These are phyloP conservation scores for Trametes gibbosa DNA, from an alignment of 768 basidiomycete genomes.

Conservation along the genomic window DNA sequence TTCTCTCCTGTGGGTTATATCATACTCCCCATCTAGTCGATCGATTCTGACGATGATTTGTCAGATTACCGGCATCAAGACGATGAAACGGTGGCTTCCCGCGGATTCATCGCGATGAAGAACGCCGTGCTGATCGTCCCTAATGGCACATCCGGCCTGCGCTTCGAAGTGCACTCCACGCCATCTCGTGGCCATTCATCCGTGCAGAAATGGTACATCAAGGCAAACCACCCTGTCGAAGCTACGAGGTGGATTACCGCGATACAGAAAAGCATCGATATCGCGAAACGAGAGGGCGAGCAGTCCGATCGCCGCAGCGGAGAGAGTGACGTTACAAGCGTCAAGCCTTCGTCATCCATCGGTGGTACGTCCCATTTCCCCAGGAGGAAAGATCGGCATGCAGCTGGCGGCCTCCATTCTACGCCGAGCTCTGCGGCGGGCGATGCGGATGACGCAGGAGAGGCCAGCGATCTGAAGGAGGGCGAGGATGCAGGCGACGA, in stretches of 20 bases:
- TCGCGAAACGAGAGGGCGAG: constrained; percentile 46
- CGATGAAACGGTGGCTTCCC: constrained; percentile 80
- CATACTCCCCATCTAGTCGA: not conserved
- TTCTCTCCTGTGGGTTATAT: constrained; percentile 68
- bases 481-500: constrained; percentile 28
- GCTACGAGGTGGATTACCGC: constrained; percentile 85
- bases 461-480: constrained; percentile 15
- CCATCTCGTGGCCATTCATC: constrained; percentile 47
- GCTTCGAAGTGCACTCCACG: constrained; percentile 79
- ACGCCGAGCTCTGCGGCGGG: constrained; percentile 26
- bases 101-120: constrained; percentile 88
- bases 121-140: constrained; percentile 63
- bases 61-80: constrained; percentile 83
- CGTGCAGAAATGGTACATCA: constrained; percentile 77
- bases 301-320: constrained; percentile 38
- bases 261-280: constrained; percentile 71
- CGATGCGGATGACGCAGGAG: constrained; percentile 21
- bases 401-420: not conserved
- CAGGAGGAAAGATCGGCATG: constrained; percentile 4
- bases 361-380: not conserved
- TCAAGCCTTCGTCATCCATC: constrained; percentile 18
- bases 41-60: not conserved
- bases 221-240: constrained; percentile 85
- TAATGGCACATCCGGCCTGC: constrained; percentile 52
- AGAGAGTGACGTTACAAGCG: constrained; percentile 44